Evolutionary conservation across 2,329 filamentous ascomycete genomes (phyloP).

Genomic region (Colletotrichum lini): DNA sequence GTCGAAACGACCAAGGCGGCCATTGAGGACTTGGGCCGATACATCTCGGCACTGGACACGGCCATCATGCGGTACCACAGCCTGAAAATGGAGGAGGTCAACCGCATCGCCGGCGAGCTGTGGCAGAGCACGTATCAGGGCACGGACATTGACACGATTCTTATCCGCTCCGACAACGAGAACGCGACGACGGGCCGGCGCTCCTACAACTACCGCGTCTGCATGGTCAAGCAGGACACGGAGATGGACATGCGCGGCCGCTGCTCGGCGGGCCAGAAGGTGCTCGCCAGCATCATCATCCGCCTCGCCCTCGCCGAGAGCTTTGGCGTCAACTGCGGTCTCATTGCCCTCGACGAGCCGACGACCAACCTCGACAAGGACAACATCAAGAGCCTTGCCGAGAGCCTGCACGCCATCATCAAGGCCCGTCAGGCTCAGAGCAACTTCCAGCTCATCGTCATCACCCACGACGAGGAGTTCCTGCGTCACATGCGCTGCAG

Average conservation of each 20-base stretch:
- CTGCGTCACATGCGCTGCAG: conserved; percentile 92
- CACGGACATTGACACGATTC: conserved; percentile 96
- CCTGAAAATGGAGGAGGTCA: conserved; percentile 98
- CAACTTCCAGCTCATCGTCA: conserved; percentile 98
- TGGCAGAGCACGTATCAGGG: conserved; percentile 98
- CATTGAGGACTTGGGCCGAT: conserved; percentile 89
- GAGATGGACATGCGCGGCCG: conserved; percentile 99
- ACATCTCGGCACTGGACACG: conserved; percentile 87
- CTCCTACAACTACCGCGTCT: conserved; percentile 96
- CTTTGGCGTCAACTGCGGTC: conserved; percentile 94
- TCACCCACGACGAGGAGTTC: conserved; percentile 99
- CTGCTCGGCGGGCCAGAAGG: conserved; percentile 96
- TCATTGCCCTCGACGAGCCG: conserved; percentile 97
- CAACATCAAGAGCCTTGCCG: conserved; percentile 92
- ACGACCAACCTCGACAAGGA: conserved; percentile 97
- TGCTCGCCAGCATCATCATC: conserved; percentile 97
- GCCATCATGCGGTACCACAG: conserved; percentile 98
- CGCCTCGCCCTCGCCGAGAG: conserved; percentile 95
- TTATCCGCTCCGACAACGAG: conserved; percentile 94
- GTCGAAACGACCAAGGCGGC: conserved; percentile 94
- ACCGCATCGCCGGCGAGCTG: conserved; percentile 93
- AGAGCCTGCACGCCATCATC: conserved; percentile 90
- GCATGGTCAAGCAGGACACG: conserved; percentile 96
- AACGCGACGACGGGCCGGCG: conserved; percentile 76
- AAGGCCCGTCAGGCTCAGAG: conserved; percentile 84